Evolutionary conservation across 1,284 basidiomycete species (phyloP).

Genomic region (Xerocomus minutiporus): DNA sequence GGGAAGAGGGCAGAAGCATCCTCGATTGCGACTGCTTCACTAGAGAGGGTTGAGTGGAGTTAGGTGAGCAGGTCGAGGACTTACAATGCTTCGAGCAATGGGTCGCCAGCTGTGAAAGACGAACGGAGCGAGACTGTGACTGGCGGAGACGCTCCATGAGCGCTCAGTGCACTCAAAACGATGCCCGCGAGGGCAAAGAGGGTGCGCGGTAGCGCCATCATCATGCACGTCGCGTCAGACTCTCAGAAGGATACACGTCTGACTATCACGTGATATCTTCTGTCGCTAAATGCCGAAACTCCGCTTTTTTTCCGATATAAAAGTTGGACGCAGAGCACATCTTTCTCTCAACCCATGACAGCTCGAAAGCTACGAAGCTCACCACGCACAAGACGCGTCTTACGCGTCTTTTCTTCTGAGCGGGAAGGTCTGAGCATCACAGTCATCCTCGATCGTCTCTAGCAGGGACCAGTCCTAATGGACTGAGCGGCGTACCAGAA

Average conservation of each 20-base stretch:
- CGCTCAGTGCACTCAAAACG: slow-evolving; percentile 14
- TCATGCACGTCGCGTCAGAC: slow-evolving; percentile 8
- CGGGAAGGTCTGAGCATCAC: slow-evolving; percentile 61
- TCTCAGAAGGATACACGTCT: slow-evolving; percentile 12
- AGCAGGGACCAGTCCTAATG: slow-evolving; percentile 44
- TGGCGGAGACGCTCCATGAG: slow-evolving; percentile 50
- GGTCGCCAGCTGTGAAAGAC: slow-evolving; percentile 74
- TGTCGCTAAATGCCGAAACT: slow-evolving; percentile 17
- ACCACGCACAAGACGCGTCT: slow-evolving; percentile 38
- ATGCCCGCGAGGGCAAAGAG: slow-evolving; percentile 20
- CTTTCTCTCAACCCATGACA: slow-evolving; percentile 28
- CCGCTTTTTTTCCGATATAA: slow-evolving; percentile 14
- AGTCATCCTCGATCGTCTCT: slow-evolving; percentile 50
- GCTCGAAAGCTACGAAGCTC: slow-evolving; percentile 53
- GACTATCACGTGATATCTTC: slow-evolving; percentile 18
- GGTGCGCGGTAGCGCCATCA: slow-evolving; percentile 18
- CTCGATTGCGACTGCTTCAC: slow-evolving; percentile 50
- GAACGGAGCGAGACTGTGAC: slow-evolving; percentile 76
- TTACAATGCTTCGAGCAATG: slow-evolving; percentile 80
- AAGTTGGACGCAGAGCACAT: background rate
- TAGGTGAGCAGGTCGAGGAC: slow-evolving; percentile 23
- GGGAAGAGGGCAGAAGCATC: slow-evolving; percentile 25
- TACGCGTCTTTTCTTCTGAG: slow-evolving; percentile 40
- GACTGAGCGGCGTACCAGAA: slow-evolving; percentile 50
- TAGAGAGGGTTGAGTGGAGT: slow-evolving; percentile 25